These are phyloP conservation scores for Diplocarpon mali DNA, from an alignment of 2,329 filamentous ascomycete genomes.

Conservation along the genomic window DNA sequence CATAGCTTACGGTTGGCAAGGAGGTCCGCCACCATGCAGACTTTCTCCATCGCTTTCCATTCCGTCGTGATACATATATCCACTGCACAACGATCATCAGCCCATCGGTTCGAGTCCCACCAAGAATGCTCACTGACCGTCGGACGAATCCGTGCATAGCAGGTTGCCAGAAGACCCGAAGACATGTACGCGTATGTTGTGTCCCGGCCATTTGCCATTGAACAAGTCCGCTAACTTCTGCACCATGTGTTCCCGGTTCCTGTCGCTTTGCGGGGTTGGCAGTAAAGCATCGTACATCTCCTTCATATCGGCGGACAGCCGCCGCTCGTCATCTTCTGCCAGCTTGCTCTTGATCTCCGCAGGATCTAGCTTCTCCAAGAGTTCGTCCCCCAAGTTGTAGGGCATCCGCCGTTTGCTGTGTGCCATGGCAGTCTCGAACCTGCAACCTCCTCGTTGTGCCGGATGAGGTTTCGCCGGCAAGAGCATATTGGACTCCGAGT, in stretches of 20 bases:
- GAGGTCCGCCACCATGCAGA: constrained; percentile 82
- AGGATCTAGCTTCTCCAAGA: constrained; percentile 59
- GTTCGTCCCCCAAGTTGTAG: constrained; percentile 77
- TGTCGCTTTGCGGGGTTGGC: constrained; percentile 69
- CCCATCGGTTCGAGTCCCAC: not conserved
- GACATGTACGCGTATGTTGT: constrained; percentile 79
- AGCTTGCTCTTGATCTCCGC: constrained; percentile 63
- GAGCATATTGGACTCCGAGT: constrained; percentile 74
- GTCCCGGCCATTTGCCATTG: constrained; percentile 83
- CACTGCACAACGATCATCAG: constrained; percentile 40
- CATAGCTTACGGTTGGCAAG: constrained; percentile 64
- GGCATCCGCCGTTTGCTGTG: constrained; percentile 79
- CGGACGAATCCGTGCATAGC: constrained; percentile 89
- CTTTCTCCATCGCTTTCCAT: constrained; percentile 76
- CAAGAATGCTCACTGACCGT: constrained; percentile 51
- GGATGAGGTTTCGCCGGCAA: constrained; percentile 56
- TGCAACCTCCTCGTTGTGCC: constrained; percentile 54
- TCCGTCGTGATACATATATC: constrained; percentile 95
- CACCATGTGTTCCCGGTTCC: constrained; percentile 65
- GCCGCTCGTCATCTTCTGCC: constrained; percentile 60
- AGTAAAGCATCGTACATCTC: constrained; percentile 76
- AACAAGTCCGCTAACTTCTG: constrained; percentile 79
- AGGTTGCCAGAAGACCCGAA: constrained; percentile 98
- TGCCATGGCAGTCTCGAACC: constrained; percentile 78
- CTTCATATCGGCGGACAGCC: constrained; percentile 71